Evolutionary conservation across 2,329 filamentous ascomycete genomes (phyloP), one percentile per base, ranked within the genome.

Genomic region (Aschersonia sp.): DNA sequence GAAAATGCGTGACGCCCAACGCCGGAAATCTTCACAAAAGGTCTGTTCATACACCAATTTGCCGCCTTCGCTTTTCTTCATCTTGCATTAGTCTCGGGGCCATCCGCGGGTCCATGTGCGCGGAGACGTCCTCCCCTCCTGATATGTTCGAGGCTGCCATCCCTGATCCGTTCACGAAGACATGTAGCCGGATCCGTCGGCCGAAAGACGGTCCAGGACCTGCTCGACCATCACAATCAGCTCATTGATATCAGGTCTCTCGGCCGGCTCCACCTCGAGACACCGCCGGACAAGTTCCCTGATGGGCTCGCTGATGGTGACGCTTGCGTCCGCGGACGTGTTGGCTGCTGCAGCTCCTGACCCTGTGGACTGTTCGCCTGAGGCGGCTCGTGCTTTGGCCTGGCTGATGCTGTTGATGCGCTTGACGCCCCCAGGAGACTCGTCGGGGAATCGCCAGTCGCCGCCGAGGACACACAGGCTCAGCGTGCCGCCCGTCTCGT

Each of bases 401-500:
- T 56, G 61, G 55, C 55, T 61, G 49, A 67, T 66, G 52, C 57
- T 66, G 51, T 67, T 70, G 51, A 68, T 70, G 47, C 67, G 66
- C 58, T 67, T 71, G 49, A 67, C 63, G 40, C 77, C 77, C 43
- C 73, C 73, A 4, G 77, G 76, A 1, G 82, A 82, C 61, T 96
- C 89, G 56, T 95, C 89, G 0, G 92, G 92, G 65, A 97, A 98
- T 46, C 89, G 77, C 91, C 92, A 98, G 66, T 97, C 91, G 40
- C 91, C 92, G 51, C 89, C 86, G 12, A 95, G 70, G 20, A 97
- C 86, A 62, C 91, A 97, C 55, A 97, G 85, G 56, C 85, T 94
- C 53, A 98, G 70, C 54, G 85, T 92, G 43, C 92, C 92, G 54
- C 92, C 92, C 0, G 92, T 97, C 70, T 98, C 91, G 64, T 98